These are phyloP conservation scores for Plasmodium coatneyi DNA, from an alignment of 169 alveolate genomes.

Conservation along the genomic window DNA sequence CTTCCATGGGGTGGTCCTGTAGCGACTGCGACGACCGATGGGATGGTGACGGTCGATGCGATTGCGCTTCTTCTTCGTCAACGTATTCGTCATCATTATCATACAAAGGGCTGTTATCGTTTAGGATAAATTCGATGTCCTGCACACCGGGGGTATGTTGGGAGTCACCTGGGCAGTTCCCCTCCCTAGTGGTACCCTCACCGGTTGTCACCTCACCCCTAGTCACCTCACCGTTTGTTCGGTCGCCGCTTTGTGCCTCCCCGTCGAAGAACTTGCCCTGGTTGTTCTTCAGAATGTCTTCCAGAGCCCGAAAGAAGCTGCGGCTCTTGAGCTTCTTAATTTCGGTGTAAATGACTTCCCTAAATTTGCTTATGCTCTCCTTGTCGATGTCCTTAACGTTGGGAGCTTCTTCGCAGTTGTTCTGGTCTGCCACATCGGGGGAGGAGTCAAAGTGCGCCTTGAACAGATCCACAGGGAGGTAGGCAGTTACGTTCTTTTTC, in stretches of 20 bases:
- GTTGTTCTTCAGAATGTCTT: conserved; percentile 14
- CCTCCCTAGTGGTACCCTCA: not conserved
- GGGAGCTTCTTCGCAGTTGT: not conserved
- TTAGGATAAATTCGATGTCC: conserved; percentile 54
- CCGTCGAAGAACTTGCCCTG: conserved; percentile 58
- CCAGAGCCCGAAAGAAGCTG: conserved; percentile 11
- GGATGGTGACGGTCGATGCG: not conserved
- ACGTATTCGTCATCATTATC: conserved; percentile 1
- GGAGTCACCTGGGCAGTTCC: not conserved
- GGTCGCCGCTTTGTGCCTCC: not conserved
- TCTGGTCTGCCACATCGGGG: not conserved
- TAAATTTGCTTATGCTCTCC: conserved; percentile 49
- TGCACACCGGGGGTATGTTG: not conserved
- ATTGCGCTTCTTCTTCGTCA: not conserved
- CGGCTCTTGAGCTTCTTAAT: conserved; percentile 61
- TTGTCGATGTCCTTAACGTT: conserved; percentile 36
- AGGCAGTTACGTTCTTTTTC: conserved; percentile 66
- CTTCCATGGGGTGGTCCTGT: not conserved
- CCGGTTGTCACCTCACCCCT: not conserved
- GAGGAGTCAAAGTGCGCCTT: conserved; percentile 32
- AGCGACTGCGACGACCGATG: not conserved
- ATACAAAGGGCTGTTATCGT: conserved; percentile 8
- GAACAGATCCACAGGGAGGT: conserved; percentile 50
- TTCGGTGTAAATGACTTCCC: conserved; percentile 67
- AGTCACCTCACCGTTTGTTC: not conserved